Percentiles rank a stretch among this genome's conserved stretches.
Evolutionary conservation across 2,329 filamentous ascomycete genomes (phyloP).

Genomic region (Davidsoniella neocaledoniae): DNA sequence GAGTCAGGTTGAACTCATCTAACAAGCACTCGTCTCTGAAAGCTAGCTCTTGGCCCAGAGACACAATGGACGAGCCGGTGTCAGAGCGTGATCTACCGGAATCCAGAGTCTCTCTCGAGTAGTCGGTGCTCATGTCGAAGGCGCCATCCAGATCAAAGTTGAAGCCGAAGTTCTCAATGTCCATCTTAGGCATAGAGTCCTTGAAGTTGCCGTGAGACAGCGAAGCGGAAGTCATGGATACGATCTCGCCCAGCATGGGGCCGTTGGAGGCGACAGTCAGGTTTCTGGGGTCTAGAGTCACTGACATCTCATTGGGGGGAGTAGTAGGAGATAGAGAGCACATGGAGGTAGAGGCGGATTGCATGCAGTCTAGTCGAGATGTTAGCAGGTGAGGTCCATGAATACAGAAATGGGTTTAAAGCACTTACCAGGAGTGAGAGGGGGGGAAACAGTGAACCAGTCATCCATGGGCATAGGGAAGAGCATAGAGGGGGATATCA

Average conservation of each 20-base stretch:
- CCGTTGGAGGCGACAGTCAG: conserved; percentile 50
- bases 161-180: conserved; percentile 16
- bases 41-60: conserved; percentile 50
- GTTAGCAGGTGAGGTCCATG: conserved; percentile 11
- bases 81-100: conserved; percentile 39
- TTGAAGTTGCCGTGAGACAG: conserved; percentile 48
- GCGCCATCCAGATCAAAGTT: conserved; percentile 20
- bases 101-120: conserved; percentile 25
- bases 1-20: background rate
- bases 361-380: conserved; percentile 13
- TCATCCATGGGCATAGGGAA: conserved; percentile 50
- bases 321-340: conserved; percentile 68
- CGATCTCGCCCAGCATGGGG: conserved; percentile 15
- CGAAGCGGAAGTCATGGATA: conserved; percentile 35
- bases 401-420: background rate
- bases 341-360: conserved; percentile 26
- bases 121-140: conserved; percentile 37
- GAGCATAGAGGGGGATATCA: conserved; percentile 66
- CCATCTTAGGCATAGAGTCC: conserved; percentile 30
- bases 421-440: conserved; percentile 73
- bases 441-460: conserved; percentile 67
- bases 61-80: conserved; percentile 51
- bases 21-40: conserved; percentile 43
- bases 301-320: conserved; percentile 56
- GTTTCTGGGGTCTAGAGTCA: conserved; percentile 84